A percentile compares a stretch with the other conserved stretches of the same genome.
phyloP scores from a whole-genome alignment of 106 monocot genomes.

The Narthecium ossifragum region DNA sequence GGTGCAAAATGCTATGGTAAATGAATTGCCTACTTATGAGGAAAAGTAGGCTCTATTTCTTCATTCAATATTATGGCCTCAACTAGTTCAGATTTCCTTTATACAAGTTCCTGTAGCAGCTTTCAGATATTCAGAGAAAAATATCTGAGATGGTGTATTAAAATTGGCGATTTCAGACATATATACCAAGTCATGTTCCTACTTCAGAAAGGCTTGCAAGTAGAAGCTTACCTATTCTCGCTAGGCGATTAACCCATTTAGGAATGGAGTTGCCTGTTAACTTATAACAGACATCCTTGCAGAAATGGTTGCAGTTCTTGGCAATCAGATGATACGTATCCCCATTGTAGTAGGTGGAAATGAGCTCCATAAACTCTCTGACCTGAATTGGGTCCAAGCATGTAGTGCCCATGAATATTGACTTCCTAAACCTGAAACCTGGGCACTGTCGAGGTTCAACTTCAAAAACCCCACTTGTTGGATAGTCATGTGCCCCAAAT shows the following conservation, averaged over 20 bases:
- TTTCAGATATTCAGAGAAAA: too few relatives aligned
- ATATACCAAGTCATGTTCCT: too few relatives aligned
- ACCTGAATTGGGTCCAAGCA: slow-evolving; percentile 73
- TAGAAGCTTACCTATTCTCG: slow-evolving; percentile 76
- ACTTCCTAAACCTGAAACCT: slow-evolving; percentile 81
- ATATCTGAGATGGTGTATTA: too few relatives aligned
- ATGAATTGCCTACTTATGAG: too few relatives aligned
- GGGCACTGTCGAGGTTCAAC: slow-evolving; percentile 87
- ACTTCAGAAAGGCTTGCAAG: too few relatives aligned
- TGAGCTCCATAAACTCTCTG: slow-evolving; percentile 82
- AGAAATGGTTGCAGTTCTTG: slow-evolving; percentile 93
- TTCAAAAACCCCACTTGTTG: slow-evolving; percentile 86
- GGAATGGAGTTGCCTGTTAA: slow-evolving; percentile 80
- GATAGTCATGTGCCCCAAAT: slow-evolving; percentile 88
- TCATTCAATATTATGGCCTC: too few relatives aligned
- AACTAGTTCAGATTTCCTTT: too few relatives aligned
- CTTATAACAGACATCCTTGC: slow-evolving; percentile 78
- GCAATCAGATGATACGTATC: slow-evolving; percentile 75
- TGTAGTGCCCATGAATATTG: slow-evolving; percentile 79
- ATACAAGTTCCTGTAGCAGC: too few relatives aligned
- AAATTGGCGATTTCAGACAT: too few relatives aligned
- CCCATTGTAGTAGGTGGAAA: slow-evolving; percentile 72
- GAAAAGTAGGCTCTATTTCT: too few relatives aligned
- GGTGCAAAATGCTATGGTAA: too few relatives aligned
- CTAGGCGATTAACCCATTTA: slow-evolving; percentile 91